A percentile compares a stretch with the other conserved stretches of the same genome.
Conservation (phyloP, 495 filamentous ascomycete genomes). For the Elasticomyces elasticus region DNA sequence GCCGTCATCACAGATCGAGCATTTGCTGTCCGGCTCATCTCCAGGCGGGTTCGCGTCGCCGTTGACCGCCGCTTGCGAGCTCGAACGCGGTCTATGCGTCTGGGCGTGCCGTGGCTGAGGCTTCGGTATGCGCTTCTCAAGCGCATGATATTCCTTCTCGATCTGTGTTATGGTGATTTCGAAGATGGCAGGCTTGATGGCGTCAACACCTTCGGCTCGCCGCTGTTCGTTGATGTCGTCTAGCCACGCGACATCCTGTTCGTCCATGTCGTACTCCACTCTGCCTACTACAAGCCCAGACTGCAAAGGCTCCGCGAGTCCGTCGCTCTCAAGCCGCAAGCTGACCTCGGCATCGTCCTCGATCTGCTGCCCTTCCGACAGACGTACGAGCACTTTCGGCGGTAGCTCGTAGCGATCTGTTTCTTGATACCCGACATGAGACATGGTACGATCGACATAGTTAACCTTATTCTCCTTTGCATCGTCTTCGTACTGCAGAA, state of each 20-base stretch:
- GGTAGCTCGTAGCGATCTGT: conserved; percentile 77
- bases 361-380: conserved; percentile 55
- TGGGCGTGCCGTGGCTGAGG: conserved; percentile 91
- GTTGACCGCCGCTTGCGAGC: conserved; percentile 84
- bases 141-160: conserved; percentile 93
- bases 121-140: conserved; percentile 92
- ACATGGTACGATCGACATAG: conserved; percentile 85
- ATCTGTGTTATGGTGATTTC: conserved; percentile 98
- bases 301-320: conserved; percentile 42
- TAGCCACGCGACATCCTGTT: conserved; percentile 96
- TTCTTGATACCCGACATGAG: conserved; percentile 88
- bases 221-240: conserved; percentile 71
- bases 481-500: conserved; percentile 52
- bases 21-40: conserved; percentile 95
- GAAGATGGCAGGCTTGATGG: conserved; percentile 84
- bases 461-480: conserved; percentile 47
- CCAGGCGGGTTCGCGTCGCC: conserved; percentile 70
- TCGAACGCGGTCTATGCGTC: conserved; percentile 79
- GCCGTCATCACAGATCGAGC: conserved; percentile 94
- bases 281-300: conserved; percentile 48
- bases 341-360: conserved; percentile 74
- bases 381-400: conserved; percentile 65
- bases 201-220: conserved; percentile 57
- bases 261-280: conserved; percentile 99
- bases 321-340: conserved; percentile 48